Evolutionary conservation across 2,329 filamentous ascomycete genomes (phyloP), one percentile per base, ranked within the genome.

Genomic region (Periconia sp.): DNA sequence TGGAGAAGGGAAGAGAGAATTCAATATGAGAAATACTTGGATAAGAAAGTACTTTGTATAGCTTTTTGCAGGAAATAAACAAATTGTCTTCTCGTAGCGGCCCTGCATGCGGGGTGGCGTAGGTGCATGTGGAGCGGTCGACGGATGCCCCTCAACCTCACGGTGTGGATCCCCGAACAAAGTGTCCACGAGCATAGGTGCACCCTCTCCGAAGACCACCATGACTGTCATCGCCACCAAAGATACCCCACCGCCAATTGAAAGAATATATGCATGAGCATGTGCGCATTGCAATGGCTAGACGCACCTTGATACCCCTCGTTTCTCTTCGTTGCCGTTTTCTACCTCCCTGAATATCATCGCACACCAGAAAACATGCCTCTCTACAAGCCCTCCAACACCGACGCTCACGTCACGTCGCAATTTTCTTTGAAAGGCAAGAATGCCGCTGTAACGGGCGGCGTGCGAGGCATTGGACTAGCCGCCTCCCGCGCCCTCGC

Each of bases 391-490:
- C 50, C 45, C 13, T 22, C 48, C 16, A 40, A 51, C 29, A 31
- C 36, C 15, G 40, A 42, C 12, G 22, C 17, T 5, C 22, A 21
- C 11, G 48, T 54, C 18, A 39, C 30, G 1, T 32, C 44, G 5
- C 38, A 48, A 24, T 56, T 56, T 41, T 52, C 45, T 11, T 43
- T 54, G 11, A 41, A 63, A 40, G 68, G 59, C 42, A 70, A 70
- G 50, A 65, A 67, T 7, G 65, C 71, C 21, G 57, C 70, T 28
- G 57, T 73, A 23, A 73, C 71, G 15, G 70, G 71, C 29, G 70
- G 69, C 15, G 66, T 64, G 7, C 69, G 83, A 52, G 82, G 82
- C 47, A 80, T 86, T 51, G 83, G 83, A 1, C 44, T 52, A n/a
- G 34, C 43, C 3, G 57, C 55, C 5, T 54, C 50, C 10, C 46